Evolutionary conservation across 176 grass and related monocot species (phyloP), one percentile per base, ranked within the genome.

Genomic region (Juncus inflexus): DNA sequence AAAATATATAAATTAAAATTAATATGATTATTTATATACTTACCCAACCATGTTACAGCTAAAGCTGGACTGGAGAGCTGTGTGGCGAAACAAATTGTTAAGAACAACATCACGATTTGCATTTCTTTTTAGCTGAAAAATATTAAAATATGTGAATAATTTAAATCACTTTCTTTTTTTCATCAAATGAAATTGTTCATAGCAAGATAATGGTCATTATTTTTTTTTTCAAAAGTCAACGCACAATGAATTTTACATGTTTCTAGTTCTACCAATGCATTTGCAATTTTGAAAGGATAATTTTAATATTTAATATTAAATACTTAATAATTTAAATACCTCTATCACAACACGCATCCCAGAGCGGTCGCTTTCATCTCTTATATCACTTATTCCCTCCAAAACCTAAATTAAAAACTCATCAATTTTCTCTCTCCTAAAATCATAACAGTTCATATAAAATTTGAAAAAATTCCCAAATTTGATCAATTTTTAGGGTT

Each of bases 11-110:
- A 64, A 61, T 19, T 50, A 70, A 3, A 61, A 37, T 15, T 14
- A 13, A 52, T 9, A 4, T 58, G 50, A 4, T 0, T 38, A 55
- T 58, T 40, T 3, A 35, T 35, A 50, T 77, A 91, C 92, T 88
- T 83, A 91, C 92, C 87, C 79, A 41, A 96, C 92, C 82, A 96
- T 96, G 63, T 96, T 96, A 85, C 92, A 96, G 82, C 87, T 96
- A 83, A 96, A 96, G 72, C 92, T 74, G 69, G 92, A 96, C 66
- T 96, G 92, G 69, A 96, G 79, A 74, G 92, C 70, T 74, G 92
- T 96, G 64, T 83, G 87, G 60, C 92, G 87, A 72, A 86, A 96
- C 42, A 97, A 43, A 43, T 91, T 97, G 75, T 97, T 97, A 49
- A 97, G 80, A 49, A 97, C 84, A 62, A 97, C 79, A 12, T 61